Evolutionary conservation across 176 grass and related monocot species (phyloP), one percentile per base, ranked within the genome.

Genomic region (Eragrostis curvula): DNA sequence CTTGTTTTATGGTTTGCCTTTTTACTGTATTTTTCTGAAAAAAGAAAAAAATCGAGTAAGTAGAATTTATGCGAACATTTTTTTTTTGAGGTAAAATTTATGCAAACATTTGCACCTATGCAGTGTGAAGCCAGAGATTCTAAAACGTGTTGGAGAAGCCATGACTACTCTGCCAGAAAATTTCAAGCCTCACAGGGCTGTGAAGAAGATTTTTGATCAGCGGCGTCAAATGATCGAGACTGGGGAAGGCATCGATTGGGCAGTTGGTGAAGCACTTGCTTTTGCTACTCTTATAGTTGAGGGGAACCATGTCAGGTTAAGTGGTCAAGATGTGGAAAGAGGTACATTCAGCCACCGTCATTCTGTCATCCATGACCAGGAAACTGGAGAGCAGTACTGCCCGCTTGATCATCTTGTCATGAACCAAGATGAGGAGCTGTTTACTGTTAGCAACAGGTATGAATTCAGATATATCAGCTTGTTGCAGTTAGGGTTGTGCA

Each of bases 271-370:
- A 89, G 90, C 95, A 72, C 92, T 98, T 81, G 93, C 93, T 71
- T 99, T 96, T 87, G 93, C 93, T 25, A 96, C 96, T 58, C 93
- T 99, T 77, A 90, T 99, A 70, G 66, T 87, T 49, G 96, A 99
- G 87, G 96, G 96, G 15, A 99, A 99, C 82, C 93, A 99, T 87
- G 96, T 99, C 52, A 93, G 96, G 75, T 79, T 99, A 86, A 99
- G 96, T 66, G 96, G 96, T 12, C 96, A 99, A 80, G 96, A 99
- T 90, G 93, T 99, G 70, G 96, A 99, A 84, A 99, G 96, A 76
- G 96, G 96, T 78, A 96, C 93, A 59, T 99, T 99, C 84, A 99
- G 92, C 83, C 95, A 98, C 69, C 88, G 90, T 1, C 92, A 98
- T 87, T 28, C 92, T 43, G 92, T 98, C 45, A 53, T 98, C 72